Evolutionary conservation across 164 flowering plant species (phyloP), one percentile per base, ranked within the genome.

Genomic region (Magnolia changhungtana): DNA sequence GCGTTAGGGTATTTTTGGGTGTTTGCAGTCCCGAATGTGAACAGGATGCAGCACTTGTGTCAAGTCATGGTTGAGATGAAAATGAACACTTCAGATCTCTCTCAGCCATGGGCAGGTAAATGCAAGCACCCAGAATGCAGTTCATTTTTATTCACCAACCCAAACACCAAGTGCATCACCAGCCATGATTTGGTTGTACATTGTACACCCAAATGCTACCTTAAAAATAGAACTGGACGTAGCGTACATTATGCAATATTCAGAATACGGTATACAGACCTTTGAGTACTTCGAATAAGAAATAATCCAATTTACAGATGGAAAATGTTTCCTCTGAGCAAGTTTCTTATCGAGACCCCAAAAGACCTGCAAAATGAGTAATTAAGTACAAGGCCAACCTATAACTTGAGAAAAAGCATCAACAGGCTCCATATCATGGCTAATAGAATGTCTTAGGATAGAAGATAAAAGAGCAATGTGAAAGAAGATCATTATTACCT

Each of bases 301-400:
- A 77, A 96, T 96, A 49, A 94, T 94, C 99, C 99, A 96, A 81
- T 96, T 96, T 6, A 96, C 99, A 77, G 99, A 94, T 20, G 99
- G 99, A 77, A 96, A 96, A 87, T 96, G 99, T 79, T 96, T 96
- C 84, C 98, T 90, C 85, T 96, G 99, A 23, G 99, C 99, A 81
- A 96, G 91, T 80, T 96, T 96, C 87, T 96, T 96, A 86, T 96
- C 99, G 64, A 96, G 88, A 83, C 99, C 99, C 99, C 99, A 96
- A 85, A 96, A 96, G 75, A 96, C 99, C 99, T 96, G 89, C 72
- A 83, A 78, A 55, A 10, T 29, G 49, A 29, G 50, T 16, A 68
- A 59, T 37, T 50, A 50, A 50, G 29, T 51, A 23, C 16, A 63
- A 63, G 65, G 21, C 21, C 16, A 19, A 14, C 19, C 29, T 29